Conservation (phyloP, 2,329 filamentous ascomycete species). For the Exophiala oligosperma region DNA sequence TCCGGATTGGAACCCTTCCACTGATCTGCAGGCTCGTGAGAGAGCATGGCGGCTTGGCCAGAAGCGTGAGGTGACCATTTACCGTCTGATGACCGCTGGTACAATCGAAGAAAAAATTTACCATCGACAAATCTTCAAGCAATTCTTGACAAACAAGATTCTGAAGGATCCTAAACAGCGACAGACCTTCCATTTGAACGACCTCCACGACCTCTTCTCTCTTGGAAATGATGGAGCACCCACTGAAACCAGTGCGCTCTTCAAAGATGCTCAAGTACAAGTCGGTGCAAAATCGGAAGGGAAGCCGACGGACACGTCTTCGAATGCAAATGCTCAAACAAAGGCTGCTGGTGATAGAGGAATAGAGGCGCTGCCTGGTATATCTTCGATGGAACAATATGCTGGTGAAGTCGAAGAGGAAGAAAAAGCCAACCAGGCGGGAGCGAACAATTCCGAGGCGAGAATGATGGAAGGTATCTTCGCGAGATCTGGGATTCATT, state of each 20-base stretch:
- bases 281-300: constrained; percentile 46
- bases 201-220: constrained; percentile 89
- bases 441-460: constrained; percentile 56
- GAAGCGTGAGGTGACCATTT: constrained; percentile 92
- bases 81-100: constrained; percentile 94
- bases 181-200: constrained; percentile 84
- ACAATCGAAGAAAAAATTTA: constrained; percentile 99
- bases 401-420: constrained; percentile 51
- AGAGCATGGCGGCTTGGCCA: constrained; percentile 94
- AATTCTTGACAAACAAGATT: constrained; percentile 96
- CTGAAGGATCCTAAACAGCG: constrained; percentile 91
- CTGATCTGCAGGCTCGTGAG: constrained; percentile 91
- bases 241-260: constrained; percentile 82
- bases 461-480: constrained; percentile 89
- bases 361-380: constrained; percentile 57
- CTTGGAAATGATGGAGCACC: constrained; percentile 68
- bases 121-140: constrained; percentile 97
- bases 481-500: constrained; percentile 79
- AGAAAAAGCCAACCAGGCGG: constrained; percentile 33
- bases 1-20: constrained; percentile 98
- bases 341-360: constrained; percentile 35
- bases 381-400: constrained; percentile 66
- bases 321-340: constrained; percentile 29
- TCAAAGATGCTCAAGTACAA: constrained; percentile 81
- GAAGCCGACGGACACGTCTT: constrained; percentile 2